Evolutionary conservation across 257 asterid genomes (phyloP), one percentile per base, ranked within the genome.

Genomic region (Solanum chilense): DNA sequence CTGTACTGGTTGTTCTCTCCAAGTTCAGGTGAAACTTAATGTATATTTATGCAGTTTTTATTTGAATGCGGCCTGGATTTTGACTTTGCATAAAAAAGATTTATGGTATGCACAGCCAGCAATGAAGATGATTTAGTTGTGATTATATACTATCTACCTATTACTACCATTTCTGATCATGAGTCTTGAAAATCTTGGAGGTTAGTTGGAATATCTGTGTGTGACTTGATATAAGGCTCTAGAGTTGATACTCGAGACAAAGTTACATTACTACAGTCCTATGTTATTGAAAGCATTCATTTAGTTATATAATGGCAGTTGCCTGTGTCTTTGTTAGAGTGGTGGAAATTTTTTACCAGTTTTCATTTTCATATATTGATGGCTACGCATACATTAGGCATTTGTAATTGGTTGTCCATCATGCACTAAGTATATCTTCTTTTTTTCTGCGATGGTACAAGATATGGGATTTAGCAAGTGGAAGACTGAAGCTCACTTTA

Each of bases 381-480:
- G 69, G 31, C 45, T 81, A 81, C 21, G 1, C 44, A 47, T 81
- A 5, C 15, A 49, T 81, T 81, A 29, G 44, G 45, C 45, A 33
- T 49, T 81, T 81, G 44, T 81, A 31, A 16, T 81, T 10, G 69
- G 29, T 81, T 49, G 29, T 49, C 31, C 29, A 49, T 81, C 69
- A 81, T 21, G 45, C 42, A 49, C 69, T 81, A 49, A 81, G 69
- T 49, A 47, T 81, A 18, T 49, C 45, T 27, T 81, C 39, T 29
- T 81, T 81, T 81, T 81, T 49, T 49, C 69, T 27, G 29, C 7
- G 4, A 20, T 49, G 85, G 66, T 27, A 49, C 85, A 29, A 81
- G 85, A 93, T 94, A 91, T 93, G 96, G 96, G 98, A 94, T 91
- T 88, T 94, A 86, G 98, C 95, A 74, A 91, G 91, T 89, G 96